Conservation (phyloP, 495 filamentous ascomycete species). For the Podospora anserina region DNA sequence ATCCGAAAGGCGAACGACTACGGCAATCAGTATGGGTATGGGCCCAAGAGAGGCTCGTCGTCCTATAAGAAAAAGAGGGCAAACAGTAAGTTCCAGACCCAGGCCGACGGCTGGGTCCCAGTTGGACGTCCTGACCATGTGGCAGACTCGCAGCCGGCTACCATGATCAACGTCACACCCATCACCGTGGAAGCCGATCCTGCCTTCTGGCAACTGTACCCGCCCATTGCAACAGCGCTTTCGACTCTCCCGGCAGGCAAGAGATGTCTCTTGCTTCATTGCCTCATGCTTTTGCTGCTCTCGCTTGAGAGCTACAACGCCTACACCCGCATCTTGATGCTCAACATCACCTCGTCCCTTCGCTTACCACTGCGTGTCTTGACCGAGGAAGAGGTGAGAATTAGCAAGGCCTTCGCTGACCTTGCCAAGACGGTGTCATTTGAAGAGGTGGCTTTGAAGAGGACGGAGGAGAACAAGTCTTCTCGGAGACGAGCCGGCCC, state of each 20-base stretch:
- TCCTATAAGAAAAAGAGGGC: constrained; percentile 18
- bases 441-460: constrained; percentile 59
- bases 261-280: constrained; percentile 49
- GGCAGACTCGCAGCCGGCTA: constrained; percentile 29
- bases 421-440: constrained; percentile 68
- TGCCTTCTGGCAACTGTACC: constrained; percentile 40
- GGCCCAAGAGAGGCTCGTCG: constrained; percentile 11
- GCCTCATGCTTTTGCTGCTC: constrained; percentile 69
- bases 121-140: constrained; percentile 13
- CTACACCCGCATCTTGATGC: constrained; percentile 70
- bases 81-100: constrained; percentile 15
- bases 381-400: constrained; percentile 66
- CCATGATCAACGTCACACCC: not conserved
- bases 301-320: constrained; percentile 78
- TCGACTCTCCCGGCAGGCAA: constrained; percentile 42
- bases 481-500: constrained; percentile 71
- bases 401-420: constrained; percentile 70
- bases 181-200: constrained; percentile 37
- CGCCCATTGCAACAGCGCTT: constrained; percentile 44
- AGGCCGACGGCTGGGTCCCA: not conserved
- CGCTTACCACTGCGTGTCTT: constrained; percentile 61
- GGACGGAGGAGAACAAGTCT: constrained; percentile 62
- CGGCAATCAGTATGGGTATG: constrained; percentile 7
- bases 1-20: constrained; percentile 31
- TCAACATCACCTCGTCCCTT: constrained; percentile 66